Percentiles rank a stretch among this genome's conserved stretches.
phyloP scores from a whole-genome alignment of 106 monocot species.

The Phalaenopsis aphrodite region DNA sequence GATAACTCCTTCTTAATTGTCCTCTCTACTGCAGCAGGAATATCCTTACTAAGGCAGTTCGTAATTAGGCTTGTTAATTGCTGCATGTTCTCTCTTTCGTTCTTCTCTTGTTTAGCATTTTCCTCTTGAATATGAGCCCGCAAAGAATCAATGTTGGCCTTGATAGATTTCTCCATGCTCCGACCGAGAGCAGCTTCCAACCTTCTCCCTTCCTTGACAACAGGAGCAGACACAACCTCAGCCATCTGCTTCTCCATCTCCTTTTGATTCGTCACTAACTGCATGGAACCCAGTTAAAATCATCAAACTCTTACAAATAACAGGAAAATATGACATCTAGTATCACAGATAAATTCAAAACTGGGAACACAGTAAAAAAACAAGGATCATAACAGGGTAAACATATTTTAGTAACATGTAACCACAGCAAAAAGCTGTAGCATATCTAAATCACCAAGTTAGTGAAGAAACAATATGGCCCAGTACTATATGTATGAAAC shows the following conservation, averaged over 20 bases:
- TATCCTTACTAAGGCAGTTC: constrained; percentile 67
- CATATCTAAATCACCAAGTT: no score
- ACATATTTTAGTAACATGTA: not conserved
- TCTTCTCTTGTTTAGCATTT: constrained; percentile 71
- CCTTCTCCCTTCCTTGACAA: constrained; percentile 77
- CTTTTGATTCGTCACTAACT: constrained; percentile 65
- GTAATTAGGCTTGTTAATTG: constrained; percentile 58
- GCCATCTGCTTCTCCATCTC: constrained; percentile 82
- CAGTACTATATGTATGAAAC: no score
- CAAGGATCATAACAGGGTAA: not conserved
- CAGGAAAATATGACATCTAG: not conserved
- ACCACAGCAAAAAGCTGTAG: not conserved
- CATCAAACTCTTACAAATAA: not conserved
- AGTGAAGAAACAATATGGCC: no score
- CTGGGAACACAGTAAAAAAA: not conserved
- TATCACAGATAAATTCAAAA: not conserved
- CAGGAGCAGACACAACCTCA: constrained; percentile 28
- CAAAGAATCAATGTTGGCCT: constrained; percentile 72
- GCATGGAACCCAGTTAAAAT: constrained; percentile 7
- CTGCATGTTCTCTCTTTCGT: constrained; percentile 60
- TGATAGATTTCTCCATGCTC: constrained; percentile 77
- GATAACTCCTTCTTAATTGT: constrained; percentile 75
- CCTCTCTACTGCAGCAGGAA: constrained; percentile 66
- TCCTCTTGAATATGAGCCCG: constrained; percentile 77
- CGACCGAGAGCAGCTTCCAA: constrained; percentile 72